Evolutionary conservation across 768 basidiomycete species (phyloP).

Genomic region (Flagelloscypha sp.): DNA sequence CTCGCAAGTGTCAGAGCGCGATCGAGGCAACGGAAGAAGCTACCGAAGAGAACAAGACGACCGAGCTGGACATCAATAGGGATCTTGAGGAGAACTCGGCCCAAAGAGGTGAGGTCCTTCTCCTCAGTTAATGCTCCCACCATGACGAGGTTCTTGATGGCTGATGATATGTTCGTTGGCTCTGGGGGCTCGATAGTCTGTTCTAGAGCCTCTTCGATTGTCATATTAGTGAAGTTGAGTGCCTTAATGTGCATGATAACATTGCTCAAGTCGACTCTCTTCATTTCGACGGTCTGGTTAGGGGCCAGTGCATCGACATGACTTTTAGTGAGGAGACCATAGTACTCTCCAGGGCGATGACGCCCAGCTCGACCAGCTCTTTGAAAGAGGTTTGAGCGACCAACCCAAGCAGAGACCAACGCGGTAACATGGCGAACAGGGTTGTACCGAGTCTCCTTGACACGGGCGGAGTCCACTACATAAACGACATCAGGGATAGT

Average conservation of each 20-base stretch:
- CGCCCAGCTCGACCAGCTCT: constrained; percentile 89
- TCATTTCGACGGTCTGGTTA: constrained; percentile 94
- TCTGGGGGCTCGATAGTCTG: constrained; percentile 87
- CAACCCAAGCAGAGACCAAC: constrained; percentile 86
- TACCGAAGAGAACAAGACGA: constrained; percentile 80
- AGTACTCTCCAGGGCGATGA: constrained; percentile 87
- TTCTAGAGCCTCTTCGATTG: constrained; percentile 79
- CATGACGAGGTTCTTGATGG: constrained; percentile 73
- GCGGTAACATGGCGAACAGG: constrained; percentile 84
- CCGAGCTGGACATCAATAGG: constrained; percentile 90
- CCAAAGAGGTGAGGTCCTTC: constrained; percentile 78
- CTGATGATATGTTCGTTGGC: constrained; percentile 63
- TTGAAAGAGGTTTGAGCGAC: constrained; percentile 83
- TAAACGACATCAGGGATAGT: constrained; percentile 95
- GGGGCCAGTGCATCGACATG: constrained; percentile 56
- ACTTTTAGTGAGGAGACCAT: constrained; percentile 62
- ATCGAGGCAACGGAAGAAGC: constrained; percentile 89
- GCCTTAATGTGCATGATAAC: constrained; percentile 97
- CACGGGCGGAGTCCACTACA: constrained; percentile 82
- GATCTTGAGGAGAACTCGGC: constrained; percentile 78
- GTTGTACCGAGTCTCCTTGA: constrained; percentile 87
- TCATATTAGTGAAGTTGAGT: constrained; percentile 77
- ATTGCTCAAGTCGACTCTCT: constrained; percentile 79
- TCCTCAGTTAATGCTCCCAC: constrained; percentile 77
- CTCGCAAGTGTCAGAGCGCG: constrained; percentile 86